These are phyloP conservation scores for Lipomyces yamadae DNA, from an alignment of 805 yeast species.

Conservation along the genomic window DNA sequence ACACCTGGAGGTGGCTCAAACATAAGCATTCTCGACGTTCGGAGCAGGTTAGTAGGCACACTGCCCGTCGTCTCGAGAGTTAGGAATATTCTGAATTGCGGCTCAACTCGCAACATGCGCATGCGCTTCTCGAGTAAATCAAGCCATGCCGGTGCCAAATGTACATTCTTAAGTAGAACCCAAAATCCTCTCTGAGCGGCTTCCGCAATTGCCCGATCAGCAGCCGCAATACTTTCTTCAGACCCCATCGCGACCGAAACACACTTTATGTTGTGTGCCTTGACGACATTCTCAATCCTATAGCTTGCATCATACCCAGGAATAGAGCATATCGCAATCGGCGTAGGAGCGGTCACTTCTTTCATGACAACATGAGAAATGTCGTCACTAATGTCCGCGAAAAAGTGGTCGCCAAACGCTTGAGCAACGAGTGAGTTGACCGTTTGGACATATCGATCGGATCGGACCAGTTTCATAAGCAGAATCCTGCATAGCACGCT, in stretches of 20 bases:
- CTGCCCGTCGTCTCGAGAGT: slow-evolving; percentile 59
- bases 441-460: slow-evolving; percentile 23
- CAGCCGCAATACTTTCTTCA: slow-evolving; percentile 61
- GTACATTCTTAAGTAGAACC: slow-evolving; percentile 82
- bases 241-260: slow-evolving; percentile 72
- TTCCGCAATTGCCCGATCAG: slow-evolving; percentile 57
- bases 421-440: slow-evolving; percentile 13
- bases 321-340: slow-evolving; percentile 61
- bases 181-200: slow-evolving; percentile 61
- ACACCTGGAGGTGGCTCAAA: slow-evolving; percentile 70
- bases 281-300: slow-evolving; percentile 55
- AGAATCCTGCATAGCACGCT: slow-evolving; percentile 22
- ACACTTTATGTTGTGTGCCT: slow-evolving; percentile 42
- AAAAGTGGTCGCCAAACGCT: slow-evolving; percentile 17
- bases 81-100: slow-evolving; percentile 61
- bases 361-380: slow-evolving; percentile 35
- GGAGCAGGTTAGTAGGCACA: slow-evolving; percentile 62
- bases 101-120: slow-evolving; percentile 43
- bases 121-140: slow-evolving; percentile 57
- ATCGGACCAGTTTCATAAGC: slow-evolving; percentile 28
- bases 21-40: slow-evolving; percentile 58
- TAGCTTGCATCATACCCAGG: slow-evolving; percentile 71
- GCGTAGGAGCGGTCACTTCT: slow-evolving; percentile 39
- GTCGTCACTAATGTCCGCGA: slow-evolving; percentile 8
- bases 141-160: slow-evolving; percentile 71